Evolutionary conservation across 371 early-diverging fungal species (phyloP), one percentile per base, ranked within the genome.

Genomic region (Mucor irregularis): DNA sequence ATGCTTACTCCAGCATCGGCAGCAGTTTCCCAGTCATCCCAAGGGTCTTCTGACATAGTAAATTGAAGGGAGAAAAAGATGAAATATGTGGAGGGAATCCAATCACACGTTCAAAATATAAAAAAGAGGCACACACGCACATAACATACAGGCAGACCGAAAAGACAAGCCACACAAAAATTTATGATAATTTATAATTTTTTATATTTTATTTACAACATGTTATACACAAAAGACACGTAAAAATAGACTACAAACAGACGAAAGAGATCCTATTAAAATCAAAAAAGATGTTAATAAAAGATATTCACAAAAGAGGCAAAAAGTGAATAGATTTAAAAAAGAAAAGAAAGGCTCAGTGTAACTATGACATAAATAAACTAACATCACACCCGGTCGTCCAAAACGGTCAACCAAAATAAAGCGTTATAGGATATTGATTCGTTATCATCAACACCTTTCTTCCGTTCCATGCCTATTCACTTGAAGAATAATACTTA

Each of bases 21-120:
- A 30, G 70, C 73, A 38, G 67, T 57, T 58, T 73, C 73, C 73
- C 73, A 69, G 55, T 73, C 73, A 56, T 73, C 70, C 73, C 70
- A 73, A 31, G 73, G 73, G 45, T 73, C 69, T 25, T 59, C 55
- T 42, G 58, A 37, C 62, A 69, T 63, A 6, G 17, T 33, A 53
- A 24, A 44, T n/a, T 30, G 17, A 5, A 16, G 26, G 13, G 11
- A 37, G 25, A 35, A 35, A 49, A 49, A 49, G 4, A 17, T 25
- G n/a, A 26, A 42, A 42, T 14, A 42, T 4, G 2, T 42, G 11
- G 7, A 24, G 2, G 24, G 21, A 6, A 8, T 9, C 13, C 7
- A 24, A 5, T 4, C 3, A 22, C 7, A 24, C 3, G 4, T 2
- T 4, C n/a, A 14, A 14, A 14, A 14, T 34, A 13, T 42, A 42